Evolutionary conservation across 2,329 filamentous ascomycete species (phyloP).

Genomic region (Monilinia vaccinii-corymbosi): DNA sequence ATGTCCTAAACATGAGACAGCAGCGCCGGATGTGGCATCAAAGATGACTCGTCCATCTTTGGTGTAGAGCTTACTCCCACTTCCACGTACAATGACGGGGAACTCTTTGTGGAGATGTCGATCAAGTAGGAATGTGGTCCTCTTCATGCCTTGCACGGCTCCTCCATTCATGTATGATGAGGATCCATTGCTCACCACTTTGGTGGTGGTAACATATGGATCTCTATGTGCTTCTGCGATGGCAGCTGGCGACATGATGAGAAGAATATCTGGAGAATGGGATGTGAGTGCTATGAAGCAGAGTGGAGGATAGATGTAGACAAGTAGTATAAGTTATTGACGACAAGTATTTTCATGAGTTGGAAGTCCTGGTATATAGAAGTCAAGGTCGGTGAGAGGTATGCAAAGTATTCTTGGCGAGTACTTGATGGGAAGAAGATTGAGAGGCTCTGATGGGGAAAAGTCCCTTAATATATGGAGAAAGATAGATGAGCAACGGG

Average conservation of each 20-base stretch:
- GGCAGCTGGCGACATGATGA: constrained; percentile 9
- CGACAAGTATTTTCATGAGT: not conserved
- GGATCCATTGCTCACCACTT: not conserved
- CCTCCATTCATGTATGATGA: not conserved
- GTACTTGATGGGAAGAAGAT: not conserved
- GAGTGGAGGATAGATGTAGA: not conserved
- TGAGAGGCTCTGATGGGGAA: not conserved
- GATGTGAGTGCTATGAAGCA: not conserved
- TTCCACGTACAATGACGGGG: constrained; percentile 21
- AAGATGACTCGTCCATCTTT: constrained; percentile 49
- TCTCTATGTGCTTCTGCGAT: constrained; percentile 3
- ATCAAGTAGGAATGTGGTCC: constrained; percentile 21
- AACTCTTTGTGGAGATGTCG: constrained; percentile 25
- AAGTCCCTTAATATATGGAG: not conserved
- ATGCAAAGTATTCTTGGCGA: not conserved
- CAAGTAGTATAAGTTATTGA: not conserved
- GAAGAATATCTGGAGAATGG: not conserved
- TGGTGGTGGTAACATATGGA: not conserved
- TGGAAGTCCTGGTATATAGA: not conserved
- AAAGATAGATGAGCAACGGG: not conserved
- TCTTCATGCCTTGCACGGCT: constrained; percentile 12
- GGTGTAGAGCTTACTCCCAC: constrained; percentile 25
- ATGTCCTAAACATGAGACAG: constrained; percentile 63
- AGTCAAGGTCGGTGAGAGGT: not conserved
- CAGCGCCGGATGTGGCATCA: constrained; percentile 66